A percentile compares a stretch with the other conserved stretches of the same genome.
Evolutionary conservation across 202 grass and related monocot species (phyloP).

Genomic region (Elaeis oleifera): DNA sequence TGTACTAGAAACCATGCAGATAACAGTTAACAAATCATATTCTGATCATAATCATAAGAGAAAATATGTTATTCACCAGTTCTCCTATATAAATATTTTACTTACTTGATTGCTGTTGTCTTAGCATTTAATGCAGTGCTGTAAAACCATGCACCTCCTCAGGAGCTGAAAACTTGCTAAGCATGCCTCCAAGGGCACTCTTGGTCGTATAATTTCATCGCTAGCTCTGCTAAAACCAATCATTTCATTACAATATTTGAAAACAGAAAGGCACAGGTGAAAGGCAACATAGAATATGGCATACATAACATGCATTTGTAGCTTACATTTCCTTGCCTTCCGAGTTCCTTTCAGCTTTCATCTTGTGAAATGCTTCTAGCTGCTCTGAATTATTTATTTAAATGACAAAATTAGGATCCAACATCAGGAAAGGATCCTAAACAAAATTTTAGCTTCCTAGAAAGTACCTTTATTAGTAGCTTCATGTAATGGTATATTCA

Average conservation of each 20-base stretch:
- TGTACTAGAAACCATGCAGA: too few relatives aligned
- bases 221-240: slow-evolving; percentile 41
- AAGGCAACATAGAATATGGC: too few relatives aligned
- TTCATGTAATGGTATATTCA: slow-evolving; percentile 77
- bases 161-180: slow-evolving; percentile 61
- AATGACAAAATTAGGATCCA: neutral
- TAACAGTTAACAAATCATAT: too few relatives aligned
- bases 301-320: neutral
- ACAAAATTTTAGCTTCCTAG: slow-evolving; percentile 1
- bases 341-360: slow-evolving; percentile 60
- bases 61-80: neutral
- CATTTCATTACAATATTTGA: too few relatives aligned
- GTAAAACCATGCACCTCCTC: slow-evolving; percentile 78
- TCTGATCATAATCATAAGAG: too few relatives aligned
- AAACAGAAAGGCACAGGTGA: too few relatives aligned
- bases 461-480: slow-evolving; percentile 80
- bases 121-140: slow-evolving; percentile 93
- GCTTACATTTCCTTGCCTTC: slow-evolving; percentile 86
- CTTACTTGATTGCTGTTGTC: slow-evolving; percentile 87
- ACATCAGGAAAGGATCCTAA: neutral
- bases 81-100: neutral
- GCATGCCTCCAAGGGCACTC: slow-evolving; percentile 86
- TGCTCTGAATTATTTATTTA: slow-evolving; percentile 46
- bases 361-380: slow-evolving; percentile 67
- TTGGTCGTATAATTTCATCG: slow-evolving; percentile 80